Conservation (phyloP, 768 basidiomycete species). For the Pulveroboletus frians region DNA sequence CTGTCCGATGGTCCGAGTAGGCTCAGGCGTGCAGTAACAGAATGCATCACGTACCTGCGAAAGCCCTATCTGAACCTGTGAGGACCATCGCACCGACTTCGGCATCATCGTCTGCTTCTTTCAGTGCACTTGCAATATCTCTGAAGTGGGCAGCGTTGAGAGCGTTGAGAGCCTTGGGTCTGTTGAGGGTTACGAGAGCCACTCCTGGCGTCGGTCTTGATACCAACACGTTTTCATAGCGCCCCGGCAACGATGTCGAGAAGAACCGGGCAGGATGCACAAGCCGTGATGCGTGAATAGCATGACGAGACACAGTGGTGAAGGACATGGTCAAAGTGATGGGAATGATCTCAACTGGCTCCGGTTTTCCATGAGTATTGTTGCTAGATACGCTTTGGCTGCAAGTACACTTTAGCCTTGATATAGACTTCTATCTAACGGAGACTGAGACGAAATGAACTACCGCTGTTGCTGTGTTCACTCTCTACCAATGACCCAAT, state of each 20-base stretch:
- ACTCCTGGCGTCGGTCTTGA: conserved; percentile 65
- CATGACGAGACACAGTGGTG: conserved; percentile 1
- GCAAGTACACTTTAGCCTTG: too few species aligned
- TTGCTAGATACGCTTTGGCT: too few species aligned
- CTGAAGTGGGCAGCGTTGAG: conserved; percentile 73
- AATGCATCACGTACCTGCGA: conserved; percentile 62
- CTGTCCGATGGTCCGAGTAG: conserved; percentile 34
- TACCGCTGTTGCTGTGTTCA: too few species aligned
- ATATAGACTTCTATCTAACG: too few species aligned
- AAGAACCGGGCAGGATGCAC: conserved; percentile 14
- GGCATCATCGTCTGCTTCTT: conserved; percentile 64
- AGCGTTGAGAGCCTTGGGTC: conserved; percentile 88
- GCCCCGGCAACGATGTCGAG: conserved; percentile 27
- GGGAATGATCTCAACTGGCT: too few species aligned
- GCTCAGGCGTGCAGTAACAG: not conserved
- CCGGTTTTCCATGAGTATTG: too few species aligned
- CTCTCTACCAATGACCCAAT: too few species aligned
- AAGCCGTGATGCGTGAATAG: conserved; percentile 2
- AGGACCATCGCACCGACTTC: conserved; percentile 80
- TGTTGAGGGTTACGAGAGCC: conserved; percentile 80
- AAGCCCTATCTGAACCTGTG: conserved; percentile 89
- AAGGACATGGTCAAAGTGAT: conserved; percentile 16
- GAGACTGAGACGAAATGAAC: too few species aligned
- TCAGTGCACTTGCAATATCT: conserved; percentile 77
- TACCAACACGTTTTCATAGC: conserved; percentile 64